Base-by-base conservation (phyloP, 768 basidiomycete genomes). In the Punctularia strigosozonata region DNA sequence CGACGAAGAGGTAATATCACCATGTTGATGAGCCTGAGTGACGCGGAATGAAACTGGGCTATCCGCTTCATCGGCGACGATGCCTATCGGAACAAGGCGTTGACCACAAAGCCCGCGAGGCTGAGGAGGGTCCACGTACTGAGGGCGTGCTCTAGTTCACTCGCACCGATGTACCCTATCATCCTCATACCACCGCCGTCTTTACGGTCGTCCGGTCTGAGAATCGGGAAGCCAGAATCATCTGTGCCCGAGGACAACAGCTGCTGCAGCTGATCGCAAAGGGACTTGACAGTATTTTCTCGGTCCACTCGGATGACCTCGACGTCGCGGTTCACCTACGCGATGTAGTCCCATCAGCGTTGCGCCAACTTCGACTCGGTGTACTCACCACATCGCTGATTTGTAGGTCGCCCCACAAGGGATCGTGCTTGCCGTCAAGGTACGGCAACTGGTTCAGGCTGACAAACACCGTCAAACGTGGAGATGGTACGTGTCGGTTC, bases 81-180 rank as follows among this genome's bases (percentile, higher is more conserved):
- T 69, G 41, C 70, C 84, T 88, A 47, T n/a, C 23, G 40, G 8
- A n/a, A 15, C 19, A 25, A 4, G 31, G 31, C 14, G 42, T 6
- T 31, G 12, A n/a, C 8, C 10, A 25, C n/a, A 21, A 26, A 26
- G 22, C 23, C 15, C 18, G 24, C 24, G 15, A 31, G 15, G n/a
- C 22, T 14, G 7, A 40, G n/a, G 33, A 39, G 19, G 31, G 21
- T 39, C 21, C 17, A 67, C 78, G 39, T 56, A 89, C 85, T 73
- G 4, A 99, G 62, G 4, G 88, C 91, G 57, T 98, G 90, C 51
- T 95, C 90, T 12, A 99, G 72, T 58, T 99, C 95, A 50, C 81
- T 92, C 21, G 78, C 74, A 0, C 90, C 89, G 43, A 98, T 82
- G 55, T 92, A 92, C 5, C 91, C 95, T 25, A 87, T 69, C 67